phyloP scores from a whole-genome alignment of 2,329 filamentous ascomycete genomes.

The Gaeumannomyces tritici region DNA sequence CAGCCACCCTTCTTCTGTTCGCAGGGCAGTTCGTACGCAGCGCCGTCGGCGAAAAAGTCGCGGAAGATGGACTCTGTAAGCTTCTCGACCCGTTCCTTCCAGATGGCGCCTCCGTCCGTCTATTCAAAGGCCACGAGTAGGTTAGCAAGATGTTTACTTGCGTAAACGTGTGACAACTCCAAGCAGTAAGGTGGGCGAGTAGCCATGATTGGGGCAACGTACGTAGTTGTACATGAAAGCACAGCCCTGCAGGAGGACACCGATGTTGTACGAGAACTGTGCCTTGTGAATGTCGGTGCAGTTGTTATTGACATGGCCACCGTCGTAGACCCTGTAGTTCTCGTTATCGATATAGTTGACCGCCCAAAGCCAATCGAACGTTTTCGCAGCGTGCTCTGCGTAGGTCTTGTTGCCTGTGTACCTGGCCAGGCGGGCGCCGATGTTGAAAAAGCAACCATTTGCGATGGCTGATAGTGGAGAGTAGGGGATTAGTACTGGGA shows the following conservation, averaged over 20 bases:
- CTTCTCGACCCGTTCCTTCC: constrained; percentile 45
- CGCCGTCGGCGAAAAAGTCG: constrained; percentile 45
- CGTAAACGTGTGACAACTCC: background rate
- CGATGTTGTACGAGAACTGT: constrained; percentile 61
- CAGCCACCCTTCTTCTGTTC: constrained; percentile 37
- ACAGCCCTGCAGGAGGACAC: constrained; percentile 49
- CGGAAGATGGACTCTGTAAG: constrained; percentile 39
- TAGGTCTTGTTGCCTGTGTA: constrained; percentile 62
- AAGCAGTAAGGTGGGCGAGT: background rate
- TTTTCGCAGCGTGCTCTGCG: constrained; percentile 48
- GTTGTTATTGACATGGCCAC: constrained; percentile 45
- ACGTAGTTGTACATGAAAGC: constrained; percentile 61
- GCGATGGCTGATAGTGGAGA: constrained; percentile 29
- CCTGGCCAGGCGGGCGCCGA: constrained; percentile 58
- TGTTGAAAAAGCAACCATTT: constrained; percentile 55
- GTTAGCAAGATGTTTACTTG: background rate
- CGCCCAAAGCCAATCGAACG: constrained; percentile 50
- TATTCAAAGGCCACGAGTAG: constrained; percentile 10
- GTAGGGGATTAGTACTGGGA: background rate
- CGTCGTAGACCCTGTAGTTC: constrained; percentile 49
- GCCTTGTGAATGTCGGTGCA: constrained; percentile 52
- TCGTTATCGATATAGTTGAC: constrained; percentile 50
- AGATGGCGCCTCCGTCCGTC: constrained; percentile 40
- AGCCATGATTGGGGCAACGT: constrained; percentile 13
- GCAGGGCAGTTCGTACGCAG: constrained; percentile 48